phyloP scores from a whole-genome alignment of 2,329 filamentous ascomycete species.

The Curvularia verruculosa region DNA sequence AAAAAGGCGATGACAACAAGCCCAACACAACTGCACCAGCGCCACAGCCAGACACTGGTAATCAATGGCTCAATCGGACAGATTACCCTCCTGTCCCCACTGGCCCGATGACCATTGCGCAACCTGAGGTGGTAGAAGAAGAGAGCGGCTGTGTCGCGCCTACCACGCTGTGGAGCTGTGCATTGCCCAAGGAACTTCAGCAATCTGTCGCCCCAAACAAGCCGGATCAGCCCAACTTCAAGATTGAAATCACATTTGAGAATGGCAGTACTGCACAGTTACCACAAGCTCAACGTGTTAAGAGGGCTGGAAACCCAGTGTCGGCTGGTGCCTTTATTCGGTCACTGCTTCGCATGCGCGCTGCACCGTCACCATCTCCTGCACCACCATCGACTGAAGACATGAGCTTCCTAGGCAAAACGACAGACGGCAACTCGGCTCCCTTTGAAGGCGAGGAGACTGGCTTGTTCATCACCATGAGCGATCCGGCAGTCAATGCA shows the following conservation, averaged over 20 bases:
- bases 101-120: conserved; percentile 78
- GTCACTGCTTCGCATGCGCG: conserved; percentile 37
- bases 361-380: conserved; percentile 57
- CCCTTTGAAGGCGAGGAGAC: conserved; percentile 84
- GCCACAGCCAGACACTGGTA: conserved; percentile 22
- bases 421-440: conserved; percentile 74
- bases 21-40: conserved; percentile 26
- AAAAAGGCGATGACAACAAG: conserved; percentile 48
- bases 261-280: conserved; percentile 55
- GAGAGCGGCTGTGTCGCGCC: conserved; percentile 73
- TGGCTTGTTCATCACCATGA: conserved; percentile 83
- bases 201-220: conserved; percentile 66
- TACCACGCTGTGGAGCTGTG: conserved; percentile 83
- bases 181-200: conserved; percentile 79
- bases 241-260: conserved; percentile 72
- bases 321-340: conserved; percentile 45
- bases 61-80: conserved; percentile 79
- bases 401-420: conserved; percentile 81
- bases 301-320: conserved; percentile 68
- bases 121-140: conserved; percentile 69
- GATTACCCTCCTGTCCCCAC: conserved; percentile 86
- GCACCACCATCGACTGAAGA: conserved; percentile 69
- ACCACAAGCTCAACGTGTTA: conserved; percentile 16
- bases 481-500: conserved; percentile 50
- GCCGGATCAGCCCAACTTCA: conserved; percentile 75